phyloP scores from a whole-genome alignment of 2,329 filamentous ascomycete genomes.

The Colletotrichum sp. region DNA sequence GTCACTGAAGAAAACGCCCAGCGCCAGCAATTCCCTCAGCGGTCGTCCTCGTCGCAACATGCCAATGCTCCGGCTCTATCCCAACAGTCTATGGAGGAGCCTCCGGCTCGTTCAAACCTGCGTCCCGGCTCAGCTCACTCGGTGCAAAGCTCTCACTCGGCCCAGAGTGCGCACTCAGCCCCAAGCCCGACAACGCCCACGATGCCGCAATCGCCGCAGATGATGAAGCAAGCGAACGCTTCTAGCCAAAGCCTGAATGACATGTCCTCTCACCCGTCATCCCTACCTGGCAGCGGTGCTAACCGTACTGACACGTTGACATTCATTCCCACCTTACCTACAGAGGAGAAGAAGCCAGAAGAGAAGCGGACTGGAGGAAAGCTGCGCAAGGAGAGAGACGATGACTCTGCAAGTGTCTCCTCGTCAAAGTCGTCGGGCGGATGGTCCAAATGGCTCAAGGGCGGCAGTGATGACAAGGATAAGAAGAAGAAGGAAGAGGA shows the following conservation, averaged over 20 bases:
- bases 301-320: constrained; percentile 77
- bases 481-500: constrained; percentile 69
- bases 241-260: constrained; percentile 61
- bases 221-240: constrained; percentile 26
- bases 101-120: constrained; percentile 51
- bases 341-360: constrained; percentile 77
- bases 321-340: constrained; percentile 74
- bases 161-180: constrained; percentile 1
- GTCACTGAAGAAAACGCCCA: constrained; percentile 45
- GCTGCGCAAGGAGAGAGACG: constrained; percentile 74
- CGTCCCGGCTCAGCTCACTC: constrained; percentile 35
- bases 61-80: constrained; percentile 16
- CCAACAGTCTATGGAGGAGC: constrained; percentile 40
- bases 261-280: constrained; percentile 68
- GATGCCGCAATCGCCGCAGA: constrained; percentile 20
- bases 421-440: constrained; percentile 75
- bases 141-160: constrained; percentile 6
- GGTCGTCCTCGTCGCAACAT: constrained; percentile 51
- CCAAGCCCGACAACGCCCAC: constrained; percentile 12
- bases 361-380: constrained; percentile 51
- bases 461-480: constrained; percentile 76
- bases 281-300: constrained; percentile 71
- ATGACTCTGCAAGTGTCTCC: constrained; percentile 61
- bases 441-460: constrained; percentile 84
- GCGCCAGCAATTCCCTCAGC: constrained; percentile 49